Evolutionary conservation across 208 protist genomes (phyloP).

Genomic region (Phytomonas francai): DNA sequence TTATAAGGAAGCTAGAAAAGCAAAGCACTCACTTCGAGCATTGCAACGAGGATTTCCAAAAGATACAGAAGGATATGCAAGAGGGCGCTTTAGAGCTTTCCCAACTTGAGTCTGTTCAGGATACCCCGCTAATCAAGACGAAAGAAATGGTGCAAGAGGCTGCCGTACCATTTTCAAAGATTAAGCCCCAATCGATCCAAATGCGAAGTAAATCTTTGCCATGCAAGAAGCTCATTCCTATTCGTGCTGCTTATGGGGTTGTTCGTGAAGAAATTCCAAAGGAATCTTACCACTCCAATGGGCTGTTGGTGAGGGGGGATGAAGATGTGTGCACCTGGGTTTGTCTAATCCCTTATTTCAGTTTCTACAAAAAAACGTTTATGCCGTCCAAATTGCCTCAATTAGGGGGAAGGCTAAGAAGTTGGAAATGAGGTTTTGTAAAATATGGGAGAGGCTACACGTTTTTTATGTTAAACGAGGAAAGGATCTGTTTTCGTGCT

Average conservation of each 20-base stretch:
- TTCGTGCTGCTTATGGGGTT: slow-evolving; percentile 42
- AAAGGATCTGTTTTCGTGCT: slow-evolving; percentile 33
- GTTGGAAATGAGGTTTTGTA: neutral
- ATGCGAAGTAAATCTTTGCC: slow-evolving; percentile 24
- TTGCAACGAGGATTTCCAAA: slow-evolving; percentile 18
- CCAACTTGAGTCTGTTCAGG: neutral
- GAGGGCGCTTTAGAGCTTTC: neutral
- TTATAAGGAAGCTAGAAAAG: slow-evolving; percentile 16
- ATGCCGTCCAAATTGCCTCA: neutral
- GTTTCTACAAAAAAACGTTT: neutral
- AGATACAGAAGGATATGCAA: slow-evolving; percentile 12
- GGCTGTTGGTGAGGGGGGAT: slow-evolving; percentile 44
- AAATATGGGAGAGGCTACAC: neutral
- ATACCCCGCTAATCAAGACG: slow-evolving; percentile 10
- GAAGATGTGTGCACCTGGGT: slow-evolving; percentile 22
- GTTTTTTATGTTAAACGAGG: slow-evolving; percentile 15
- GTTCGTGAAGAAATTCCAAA: slow-evolving; percentile 54
- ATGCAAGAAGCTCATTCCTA: slow-evolving; percentile 32
- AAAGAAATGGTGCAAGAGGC: slow-evolving; percentile 23
- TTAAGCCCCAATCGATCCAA: slow-evolving; percentile 32
- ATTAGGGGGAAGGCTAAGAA: neutral
- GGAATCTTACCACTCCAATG: slow-evolving; percentile 24
- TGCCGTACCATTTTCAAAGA: slow-evolving; percentile 20
- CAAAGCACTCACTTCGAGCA: slow-evolving; percentile 16
- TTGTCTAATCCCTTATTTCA: neutral